Conservation (phyloP, 306 rosid species). For the Echinosophora koreensis region DNA sequence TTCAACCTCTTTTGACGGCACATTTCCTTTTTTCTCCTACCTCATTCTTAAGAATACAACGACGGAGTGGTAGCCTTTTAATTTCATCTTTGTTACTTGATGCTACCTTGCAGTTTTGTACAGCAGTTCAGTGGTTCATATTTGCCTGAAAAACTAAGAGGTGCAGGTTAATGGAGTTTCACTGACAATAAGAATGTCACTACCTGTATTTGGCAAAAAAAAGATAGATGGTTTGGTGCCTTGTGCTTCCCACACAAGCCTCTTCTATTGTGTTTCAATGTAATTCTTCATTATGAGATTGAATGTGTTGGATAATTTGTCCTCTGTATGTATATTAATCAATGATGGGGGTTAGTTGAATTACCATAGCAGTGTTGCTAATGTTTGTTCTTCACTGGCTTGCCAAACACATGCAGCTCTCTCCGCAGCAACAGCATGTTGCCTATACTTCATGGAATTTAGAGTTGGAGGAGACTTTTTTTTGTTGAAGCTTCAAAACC, state of each 20-base stretch:
- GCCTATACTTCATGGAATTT: constrained; percentile 33
- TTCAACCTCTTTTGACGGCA: constrained; percentile 19
- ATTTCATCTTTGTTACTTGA: constrained; percentile 34
- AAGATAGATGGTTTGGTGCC: constrained; percentile 45
- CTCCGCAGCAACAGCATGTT: constrained; percentile 46
- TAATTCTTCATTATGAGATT: constrained; percentile 43
- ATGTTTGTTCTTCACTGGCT: constrained; percentile 11
- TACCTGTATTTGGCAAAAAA: constrained; percentile 21
- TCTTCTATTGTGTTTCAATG: constrained; percentile 43
- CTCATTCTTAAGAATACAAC: background rate
- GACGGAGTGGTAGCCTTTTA: constrained; percentile 16
- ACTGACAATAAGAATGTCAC: constrained; percentile 24
- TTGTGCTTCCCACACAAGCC: constrained; percentile 51
- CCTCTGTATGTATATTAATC: constrained; percentile 57
- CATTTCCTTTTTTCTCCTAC: constrained; percentile 12
- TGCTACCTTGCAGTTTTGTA: constrained; percentile 64
- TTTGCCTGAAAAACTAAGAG: constrained; percentile 50
- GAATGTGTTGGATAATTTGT: constrained; percentile 45
- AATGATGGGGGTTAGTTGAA: constrained; percentile 50
- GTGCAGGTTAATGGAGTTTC: constrained; percentile 39
- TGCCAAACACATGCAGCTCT: constrained; percentile 32
- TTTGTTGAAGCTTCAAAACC: constrained; percentile 23
- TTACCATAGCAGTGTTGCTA: constrained; percentile 27
- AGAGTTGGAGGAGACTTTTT: constrained; percentile 45
- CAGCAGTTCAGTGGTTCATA: constrained; percentile 67